A percentile compares a stretch with the other conserved stretches of the same genome.
Conservation (phyloP, 2,329 filamentous ascomycete genomes). For the Pyrenophora graminea region DNA sequence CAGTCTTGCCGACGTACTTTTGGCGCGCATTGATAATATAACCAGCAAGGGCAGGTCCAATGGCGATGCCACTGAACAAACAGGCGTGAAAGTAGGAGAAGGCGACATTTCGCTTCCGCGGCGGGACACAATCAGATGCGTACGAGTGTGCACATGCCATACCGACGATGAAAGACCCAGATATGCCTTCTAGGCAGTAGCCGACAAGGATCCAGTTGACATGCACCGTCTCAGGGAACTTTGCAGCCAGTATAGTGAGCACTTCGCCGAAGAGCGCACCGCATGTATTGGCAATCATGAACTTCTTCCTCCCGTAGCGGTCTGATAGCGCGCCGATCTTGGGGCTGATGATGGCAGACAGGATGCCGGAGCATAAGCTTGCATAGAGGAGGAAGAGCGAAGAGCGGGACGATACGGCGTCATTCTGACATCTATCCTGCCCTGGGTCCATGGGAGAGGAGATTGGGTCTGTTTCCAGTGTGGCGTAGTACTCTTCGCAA, state of each 20-base stretch:
- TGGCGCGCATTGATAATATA: conserved; percentile 68
- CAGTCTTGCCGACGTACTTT: conserved; percentile 58
- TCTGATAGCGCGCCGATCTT: conserved; percentile 86
- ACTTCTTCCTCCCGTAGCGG: conserved; percentile 75
- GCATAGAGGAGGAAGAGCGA: conserved; percentile 78
- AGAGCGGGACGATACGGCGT: conserved; percentile 76
- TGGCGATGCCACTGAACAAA: conserved; percentile 84
- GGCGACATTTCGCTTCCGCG: conserved; percentile 75
- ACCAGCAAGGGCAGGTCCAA: conserved; percentile 81
- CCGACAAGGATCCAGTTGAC: conserved; percentile 81
- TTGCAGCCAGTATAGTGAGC: conserved; percentile 77
- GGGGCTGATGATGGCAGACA: conserved; percentile 81
- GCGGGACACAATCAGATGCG: conserved; percentile 82
- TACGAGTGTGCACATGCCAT: conserved; percentile 84
- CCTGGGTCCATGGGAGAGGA: conserved; percentile 45
- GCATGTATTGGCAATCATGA: conserved; percentile 73
- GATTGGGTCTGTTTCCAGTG: conserved; percentile 51
- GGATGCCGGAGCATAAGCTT: conserved; percentile 72
- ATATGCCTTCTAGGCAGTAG: conserved; percentile 77
- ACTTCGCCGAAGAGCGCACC: conserved; percentile 77
- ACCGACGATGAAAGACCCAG: conserved; percentile 85
- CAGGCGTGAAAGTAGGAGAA: conserved; percentile 91
- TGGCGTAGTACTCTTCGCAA: conserved; percentile 79
- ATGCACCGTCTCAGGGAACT: conserved; percentile 70
- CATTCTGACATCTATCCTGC: conserved; percentile 71